phyloP scores from a whole-genome alignment of 441 rosid species.

The Pelargonium cotyledonis region DNA sequence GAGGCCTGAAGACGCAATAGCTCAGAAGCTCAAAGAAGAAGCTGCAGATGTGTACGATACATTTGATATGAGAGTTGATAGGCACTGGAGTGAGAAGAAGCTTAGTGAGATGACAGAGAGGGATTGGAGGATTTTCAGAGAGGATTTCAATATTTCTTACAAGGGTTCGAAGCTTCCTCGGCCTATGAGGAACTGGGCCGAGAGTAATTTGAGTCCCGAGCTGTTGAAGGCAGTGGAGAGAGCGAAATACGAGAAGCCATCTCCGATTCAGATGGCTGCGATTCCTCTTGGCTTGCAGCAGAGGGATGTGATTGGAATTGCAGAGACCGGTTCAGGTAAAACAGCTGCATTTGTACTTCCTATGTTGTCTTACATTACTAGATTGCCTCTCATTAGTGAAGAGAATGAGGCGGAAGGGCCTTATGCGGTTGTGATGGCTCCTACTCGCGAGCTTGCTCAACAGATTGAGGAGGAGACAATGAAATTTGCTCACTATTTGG shows the following conservation, averaged over 20 bases:
- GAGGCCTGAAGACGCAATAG: constrained; percentile 83
- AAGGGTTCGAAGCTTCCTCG: constrained; percentile 87
- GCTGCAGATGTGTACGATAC: constrained; percentile 80
- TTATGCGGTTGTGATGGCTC: constrained; percentile 94
- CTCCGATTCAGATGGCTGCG: constrained; percentile 88
- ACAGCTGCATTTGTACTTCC: constrained; percentile 94
- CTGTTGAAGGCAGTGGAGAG: constrained; percentile 77
- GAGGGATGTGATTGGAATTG: constrained; percentile 89
- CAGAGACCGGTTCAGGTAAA: constrained; percentile 92
- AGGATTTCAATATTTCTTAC: constrained; percentile 82
- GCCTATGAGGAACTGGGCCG: constrained; percentile 88
- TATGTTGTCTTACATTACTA: constrained; percentile 80
- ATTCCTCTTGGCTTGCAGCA: constrained; percentile 86
- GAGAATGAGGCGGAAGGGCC: constrained; percentile 91
- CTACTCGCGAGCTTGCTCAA: constrained; percentile 83
- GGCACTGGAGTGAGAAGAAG: constrained; percentile 88
- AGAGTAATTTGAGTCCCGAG: constrained; percentile 68
- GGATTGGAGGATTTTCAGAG: constrained; percentile 91
- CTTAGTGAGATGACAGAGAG: constrained; percentile 90
- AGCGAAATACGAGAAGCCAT: constrained; percentile 78
- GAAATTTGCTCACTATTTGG: constrained; percentile 82
- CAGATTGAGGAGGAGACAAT: constrained; percentile 94
- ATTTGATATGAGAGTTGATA: constrained; percentile 87
- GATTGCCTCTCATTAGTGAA: constrained; percentile 70
- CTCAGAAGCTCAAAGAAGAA: constrained; percentile 61